Conservation (phyloP, 148 eudicot species). For the Arbutus unedo region DNA sequence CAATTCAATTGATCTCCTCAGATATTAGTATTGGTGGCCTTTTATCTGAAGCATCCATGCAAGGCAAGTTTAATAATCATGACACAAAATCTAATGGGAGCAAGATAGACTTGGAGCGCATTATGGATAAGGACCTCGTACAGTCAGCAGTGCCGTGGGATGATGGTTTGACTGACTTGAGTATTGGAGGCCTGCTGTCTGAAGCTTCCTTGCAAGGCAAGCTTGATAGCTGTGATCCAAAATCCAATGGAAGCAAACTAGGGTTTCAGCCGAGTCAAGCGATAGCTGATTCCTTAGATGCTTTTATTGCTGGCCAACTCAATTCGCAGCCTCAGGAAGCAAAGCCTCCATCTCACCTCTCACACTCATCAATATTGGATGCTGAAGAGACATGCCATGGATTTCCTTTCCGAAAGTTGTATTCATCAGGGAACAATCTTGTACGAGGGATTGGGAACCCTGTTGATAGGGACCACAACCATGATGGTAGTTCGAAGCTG, state of each 20-base stretch:
- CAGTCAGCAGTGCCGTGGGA: slow-evolving; percentile 32
- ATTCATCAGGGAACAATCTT: slow-evolving; percentile 32
- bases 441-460: slow-evolving; percentile 30
- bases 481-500: slow-evolving; percentile 28
- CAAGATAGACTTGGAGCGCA: slow-evolving; percentile 16
- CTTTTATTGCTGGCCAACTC: slow-evolving; percentile 34
- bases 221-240: slow-evolving; percentile 21
- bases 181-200: slow-evolving; percentile 76
- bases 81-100: slow-evolving; percentile 14
- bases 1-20: slow-evolving; percentile 26
- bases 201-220: slow-evolving; percentile 63
- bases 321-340: slow-evolving; percentile 31
- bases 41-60: slow-evolving; percentile 42
- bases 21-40: slow-evolving; percentile 43
- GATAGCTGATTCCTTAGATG: slow-evolving; percentile 46
- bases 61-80: slow-evolving; percentile 21
- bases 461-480: slow-evolving; percentile 25
- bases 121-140: slow-evolving; percentile 13
- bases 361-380: slow-evolving; percentile 49
- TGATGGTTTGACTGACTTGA: slow-evolving; percentile 41
- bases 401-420: slow-evolving; percentile 46
- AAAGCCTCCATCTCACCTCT: slow-evolving; percentile 28
- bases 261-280: slow-evolving; percentile 27
- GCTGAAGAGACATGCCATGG: slow-evolving; percentile 90
- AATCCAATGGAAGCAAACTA: slow-evolving; percentile 30